Conservation (phyloP, 2,329 filamentous ascomycete species). For the Periglandula ipomoeae region DNA sequence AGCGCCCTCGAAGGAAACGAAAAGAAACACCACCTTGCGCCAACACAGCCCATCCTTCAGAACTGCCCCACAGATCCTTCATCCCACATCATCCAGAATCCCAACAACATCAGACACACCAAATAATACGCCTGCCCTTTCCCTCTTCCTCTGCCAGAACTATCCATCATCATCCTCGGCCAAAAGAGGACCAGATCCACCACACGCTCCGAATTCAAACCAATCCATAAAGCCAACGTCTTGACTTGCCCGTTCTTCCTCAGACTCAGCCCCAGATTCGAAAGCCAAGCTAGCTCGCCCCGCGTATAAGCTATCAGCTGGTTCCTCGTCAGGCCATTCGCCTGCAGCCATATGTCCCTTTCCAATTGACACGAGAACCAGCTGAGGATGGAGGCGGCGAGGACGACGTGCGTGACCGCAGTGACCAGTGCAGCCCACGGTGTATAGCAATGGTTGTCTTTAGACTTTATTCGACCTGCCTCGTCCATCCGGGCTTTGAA, state of each 20-base stretch:
- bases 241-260: neutral
- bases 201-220: neutral
- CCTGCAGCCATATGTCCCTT: slow-evolving; percentile 20
- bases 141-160: too few species aligned
- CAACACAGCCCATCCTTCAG: too few species aligned
- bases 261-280: slow-evolving; percentile 8
- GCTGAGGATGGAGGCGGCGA: slow-evolving; percentile 11
- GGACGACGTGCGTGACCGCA: slow-evolving; percentile 5
- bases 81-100: neutral
- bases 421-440: neutral
- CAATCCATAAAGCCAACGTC: neutral
- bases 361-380: slow-evolving; percentile 15
- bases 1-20: too few species aligned
- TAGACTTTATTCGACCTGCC: neutral
- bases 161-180: neutral
- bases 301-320: slow-evolving; percentile 16
- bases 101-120: neutral
- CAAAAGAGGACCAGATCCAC: neutral
- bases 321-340: slow-evolving; percentile 21
- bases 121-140: too few species aligned
- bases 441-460: neutral
- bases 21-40: too few species aligned
- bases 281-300: slow-evolving; percentile 4
- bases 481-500: neutral
- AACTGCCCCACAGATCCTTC: too few species aligned